Base-by-base conservation (phyloP, 177 flowering plant species). In the Telopea speciosissima region DNA sequence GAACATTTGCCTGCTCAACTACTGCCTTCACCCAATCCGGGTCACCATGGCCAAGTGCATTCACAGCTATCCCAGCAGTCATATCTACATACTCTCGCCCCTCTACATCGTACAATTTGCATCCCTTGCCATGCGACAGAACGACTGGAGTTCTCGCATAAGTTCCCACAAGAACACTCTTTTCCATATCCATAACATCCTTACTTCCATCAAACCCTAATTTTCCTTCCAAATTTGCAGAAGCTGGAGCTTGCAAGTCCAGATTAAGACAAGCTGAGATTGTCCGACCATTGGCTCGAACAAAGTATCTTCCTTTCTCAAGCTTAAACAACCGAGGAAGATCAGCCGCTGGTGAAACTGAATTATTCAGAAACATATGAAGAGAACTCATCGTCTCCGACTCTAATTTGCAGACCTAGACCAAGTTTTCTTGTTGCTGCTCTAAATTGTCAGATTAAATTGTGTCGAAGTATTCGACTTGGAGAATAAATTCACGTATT, bases 11-110 rank as follows among this genome's bases (percentile, higher is more conserved):
- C 72, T 92, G 97, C 28, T 89, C 84, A 6, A 66, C 70, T 22
- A 94, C 87, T 1, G 92, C 97, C 45, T 73, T 72, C 42, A 89
- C 68, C 93, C 91, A 94, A 62, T 92, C 93, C 11, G 83, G 84
- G 73, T 94, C 93, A 16, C 88, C 83, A 81, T 94, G 97, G 3
- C 98, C 98, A 24, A 94, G 88, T 1, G 97, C 89, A 79, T 94
- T 92, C 65, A 92, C 99, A 0, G 96, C 97, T 54, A 94, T 92
- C 61, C 99, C 97, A 0, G 97, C 73, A 2, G 85, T 75, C 85
- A 89, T 59, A 76, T 94, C 99, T 82, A 94, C 75, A 79, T 90
- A 94, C 79, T 92, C 97, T 72, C 78, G 68, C 79, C 99, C 97
- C 23, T 94, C 93, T 14, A 79, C 72, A 80, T 92, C 99, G 54